A percentile compares a stretch with the other conserved stretches of the same genome.
Evolutionary conservation across 495 filamentous ascomycete genomes (phyloP).

Genomic region (Collariella sp.): DNA sequence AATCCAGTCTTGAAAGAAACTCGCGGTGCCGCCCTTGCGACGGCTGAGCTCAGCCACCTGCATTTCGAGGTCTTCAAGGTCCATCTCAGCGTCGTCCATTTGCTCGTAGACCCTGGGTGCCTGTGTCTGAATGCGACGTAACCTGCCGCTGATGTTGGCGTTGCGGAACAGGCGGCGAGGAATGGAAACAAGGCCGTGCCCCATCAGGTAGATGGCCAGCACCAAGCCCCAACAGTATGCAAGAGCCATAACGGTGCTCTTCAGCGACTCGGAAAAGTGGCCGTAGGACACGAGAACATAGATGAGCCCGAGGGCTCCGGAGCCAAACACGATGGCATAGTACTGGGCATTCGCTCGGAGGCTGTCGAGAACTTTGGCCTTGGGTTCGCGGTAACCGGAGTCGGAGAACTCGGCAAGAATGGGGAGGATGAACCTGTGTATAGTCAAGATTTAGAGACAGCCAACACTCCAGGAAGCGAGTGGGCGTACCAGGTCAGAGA

Average conservation of each 20-base stretch:
- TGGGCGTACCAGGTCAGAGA: constrained; percentile 71
- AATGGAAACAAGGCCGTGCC: constrained; percentile 87
- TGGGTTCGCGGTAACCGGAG: constrained; percentile 81
- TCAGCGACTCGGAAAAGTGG: constrained; percentile 47
- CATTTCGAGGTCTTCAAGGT: constrained; percentile 70
- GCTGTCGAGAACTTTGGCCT: constrained; percentile 70
- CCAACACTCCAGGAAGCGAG: not conserved
- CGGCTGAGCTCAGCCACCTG: constrained; percentile 69
- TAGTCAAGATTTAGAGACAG: not conserved
- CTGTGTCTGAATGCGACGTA: constrained; percentile 65
- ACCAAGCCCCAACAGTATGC: constrained; percentile 90
- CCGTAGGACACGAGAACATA: constrained; percentile 79
- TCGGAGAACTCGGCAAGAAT: constrained; percentile 89
- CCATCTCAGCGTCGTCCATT: constrained; percentile 73
- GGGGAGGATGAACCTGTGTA: constrained; percentile 73
- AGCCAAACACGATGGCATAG: constrained; percentile 67
- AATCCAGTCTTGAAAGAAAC: constrained; percentile 86
- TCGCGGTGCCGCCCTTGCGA: constrained; percentile 75
- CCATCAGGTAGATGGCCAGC: constrained; percentile 93
- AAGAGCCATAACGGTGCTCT: constrained; percentile 81
- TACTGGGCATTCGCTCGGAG: constrained; percentile 80
- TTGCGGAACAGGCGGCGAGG: constrained; percentile 71
- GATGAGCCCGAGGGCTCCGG: constrained; percentile 60
- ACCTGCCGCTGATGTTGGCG: constrained; percentile 58
- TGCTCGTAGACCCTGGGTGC: constrained; percentile 81